A percentile compares a stretch with the other conserved stretches of the same genome.
phyloP scores from a whole-genome alignment of 148 eudicot genomes.

The Spergularia bocconei region DNA sequence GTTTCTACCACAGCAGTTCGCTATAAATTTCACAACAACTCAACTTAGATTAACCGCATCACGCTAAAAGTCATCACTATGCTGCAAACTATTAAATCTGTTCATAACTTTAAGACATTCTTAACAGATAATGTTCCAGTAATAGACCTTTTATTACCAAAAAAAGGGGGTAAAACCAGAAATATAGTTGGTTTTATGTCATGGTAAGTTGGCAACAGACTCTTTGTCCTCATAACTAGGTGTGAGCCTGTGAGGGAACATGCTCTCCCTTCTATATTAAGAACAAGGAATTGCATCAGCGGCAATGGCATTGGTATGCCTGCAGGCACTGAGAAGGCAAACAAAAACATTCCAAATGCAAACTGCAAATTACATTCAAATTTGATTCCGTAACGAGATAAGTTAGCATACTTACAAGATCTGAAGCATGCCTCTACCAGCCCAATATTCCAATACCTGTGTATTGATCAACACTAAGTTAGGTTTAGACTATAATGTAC shows the following conservation, averaged over 20 bases:
- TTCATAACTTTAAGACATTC: too few relatives aligned
- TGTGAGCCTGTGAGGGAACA: too few relatives aligned
- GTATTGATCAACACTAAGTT: constrained; percentile 5
- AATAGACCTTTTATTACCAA: too few relatives aligned
- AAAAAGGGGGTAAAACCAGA: too few relatives aligned
- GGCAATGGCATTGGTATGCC: too few relatives aligned
- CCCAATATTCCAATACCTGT: constrained; percentile 95
- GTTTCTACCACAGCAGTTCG: background rate
- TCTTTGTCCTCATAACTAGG: background rate
- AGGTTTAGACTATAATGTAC: background rate
- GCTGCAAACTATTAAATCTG: too few relatives aligned
- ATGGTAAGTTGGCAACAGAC: background rate
- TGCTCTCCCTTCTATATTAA: background rate
- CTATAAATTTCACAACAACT: background rate
- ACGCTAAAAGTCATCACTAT: too few relatives aligned
- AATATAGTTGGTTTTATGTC: too few relatives aligned
- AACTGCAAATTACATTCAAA: background rate
- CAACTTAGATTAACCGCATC: too few relatives aligned
- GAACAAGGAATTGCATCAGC: too few relatives aligned
- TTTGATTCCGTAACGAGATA: background rate
- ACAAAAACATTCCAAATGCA: background rate
- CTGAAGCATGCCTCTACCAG: constrained; percentile 96
- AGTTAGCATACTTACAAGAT: constrained; percentile 67
- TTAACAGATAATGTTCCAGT: too few relatives aligned
- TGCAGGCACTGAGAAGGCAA: background rate